phyloP scores from a whole-genome alignment of 129 eudicot species.

The Logfia minima region DNA sequence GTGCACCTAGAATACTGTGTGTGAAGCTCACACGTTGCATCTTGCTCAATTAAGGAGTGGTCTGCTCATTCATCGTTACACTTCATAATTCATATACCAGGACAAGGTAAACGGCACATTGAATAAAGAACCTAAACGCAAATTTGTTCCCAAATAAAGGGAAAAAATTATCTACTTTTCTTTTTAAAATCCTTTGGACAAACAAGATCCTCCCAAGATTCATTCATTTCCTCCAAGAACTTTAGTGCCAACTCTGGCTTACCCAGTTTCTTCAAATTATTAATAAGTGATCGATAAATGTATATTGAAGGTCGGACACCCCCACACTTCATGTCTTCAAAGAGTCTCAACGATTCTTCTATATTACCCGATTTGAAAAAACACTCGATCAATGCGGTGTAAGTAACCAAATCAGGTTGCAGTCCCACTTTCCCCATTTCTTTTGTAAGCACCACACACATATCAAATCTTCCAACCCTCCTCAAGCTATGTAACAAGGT shows the following conservation, averaged over 20 bases:
- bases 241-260: conserved; percentile 57
- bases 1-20: conserved; percentile 18
- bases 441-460: conserved; percentile 44
- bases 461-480: conserved; percentile 67
- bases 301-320: conserved; percentile 57
- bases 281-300: conserved; percentile 64
- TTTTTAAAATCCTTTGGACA: conserved; percentile 64
- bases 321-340: conserved; percentile 60
- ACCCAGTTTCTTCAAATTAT: conserved; percentile 60
- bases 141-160: background rate
- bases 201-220: conserved; percentile 42
- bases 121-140: background rate
- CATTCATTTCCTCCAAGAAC: conserved; percentile 67
- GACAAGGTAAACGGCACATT: background rate
- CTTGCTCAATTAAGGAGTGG: background rate
- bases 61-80: background rate
- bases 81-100: background rate
- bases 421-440: conserved; percentile 64
- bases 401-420: conserved; percentile 73
- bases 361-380: conserved; percentile 73
- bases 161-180: conserved; percentile 26
- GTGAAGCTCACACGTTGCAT: conserved; percentile 2
- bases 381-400: conserved; percentile 78
- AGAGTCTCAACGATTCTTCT: conserved; percentile 63
- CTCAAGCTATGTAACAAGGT: conserved; percentile 69